Evolutionary conservation across 768 basidiomycete species (phyloP), one percentile per base, ranked within the genome.

Genomic region (Fomitopsis serialis): DNA sequence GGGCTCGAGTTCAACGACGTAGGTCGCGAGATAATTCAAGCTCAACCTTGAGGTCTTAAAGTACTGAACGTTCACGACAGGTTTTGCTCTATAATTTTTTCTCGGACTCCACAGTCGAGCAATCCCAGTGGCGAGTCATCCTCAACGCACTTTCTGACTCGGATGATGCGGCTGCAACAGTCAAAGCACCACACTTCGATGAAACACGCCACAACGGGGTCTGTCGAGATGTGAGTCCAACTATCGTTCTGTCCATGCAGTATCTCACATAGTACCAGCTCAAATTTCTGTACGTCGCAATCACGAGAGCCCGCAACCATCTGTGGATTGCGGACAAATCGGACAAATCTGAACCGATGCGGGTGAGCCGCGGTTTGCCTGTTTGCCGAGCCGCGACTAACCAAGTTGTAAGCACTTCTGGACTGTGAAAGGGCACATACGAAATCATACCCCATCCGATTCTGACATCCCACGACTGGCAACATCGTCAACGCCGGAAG

Each of bases 31-130:
- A 6, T 32, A 6, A 32, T 32, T n/a, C n/a, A 32, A 32, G 29
- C 29, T 22, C 13, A 43, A 25, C 21, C 21, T 48, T 11, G 32
- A 19, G n/a, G n/a, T n/a, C 15, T 25, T 1, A 23, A 34, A 5
- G 37, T 23, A 40, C 37, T 40, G 19, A 8, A 35, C 34, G 15
- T 9, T 15, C 34, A n/a, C 3, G 37, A 0, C 53, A 88, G 86
- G 86, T 90, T 3, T 71, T 90, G 2, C 61, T 90, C 10, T 89
- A 82, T 59, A 82, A 90, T 56, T 89, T 89, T 66, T 90, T 90
- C 59, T 74, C 79, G 23, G 84, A 86, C 57, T 89, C 88, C 0
- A 58, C 61, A 0, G 66, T 78, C 1, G 75, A 75, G 36, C 53
- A 63, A 1, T 66, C 78, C 0, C 81, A 81, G 44, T 89, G 87